phyloP scores from a whole-genome alignment of 2,329 filamentous ascomycete genomes.

The Paramyrothecium sp. region DNA sequence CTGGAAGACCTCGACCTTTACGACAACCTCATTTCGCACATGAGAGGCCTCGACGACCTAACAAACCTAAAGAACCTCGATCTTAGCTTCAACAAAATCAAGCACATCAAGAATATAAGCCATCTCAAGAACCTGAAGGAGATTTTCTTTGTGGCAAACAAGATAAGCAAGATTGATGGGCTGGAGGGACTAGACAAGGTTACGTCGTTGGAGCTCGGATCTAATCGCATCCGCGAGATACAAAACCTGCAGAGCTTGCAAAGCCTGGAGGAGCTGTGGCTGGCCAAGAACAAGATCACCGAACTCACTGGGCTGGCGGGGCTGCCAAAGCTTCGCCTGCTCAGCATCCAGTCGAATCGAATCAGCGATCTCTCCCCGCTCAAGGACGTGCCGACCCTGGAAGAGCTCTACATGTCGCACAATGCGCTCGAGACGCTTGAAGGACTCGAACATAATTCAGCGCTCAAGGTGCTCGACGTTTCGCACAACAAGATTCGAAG shows the following conservation, averaged over 20 bases:
- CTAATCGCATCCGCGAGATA: constrained; percentile 88
- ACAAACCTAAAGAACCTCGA: constrained; percentile 77
- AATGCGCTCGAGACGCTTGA: constrained; percentile 80
- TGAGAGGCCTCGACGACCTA: constrained; percentile 79
- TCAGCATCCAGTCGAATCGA: constrained; percentile 94
- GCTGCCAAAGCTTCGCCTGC: constrained; percentile 76
- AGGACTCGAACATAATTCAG: constrained; percentile 66
- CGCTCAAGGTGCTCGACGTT: constrained; percentile 80
- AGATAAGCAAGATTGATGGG: constrained; percentile 83
- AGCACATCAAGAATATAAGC: constrained; percentile 88
- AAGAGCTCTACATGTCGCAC: constrained; percentile 95
- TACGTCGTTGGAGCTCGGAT: constrained; percentile 84
- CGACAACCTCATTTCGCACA: constrained; percentile 89
- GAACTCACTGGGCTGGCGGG: constrained; percentile 74
- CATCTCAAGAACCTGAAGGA: constrained; percentile 78
- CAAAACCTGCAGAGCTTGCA: constrained; percentile 76
- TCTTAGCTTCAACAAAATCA: constrained; percentile 98
- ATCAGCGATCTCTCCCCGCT: constrained; percentile 78
- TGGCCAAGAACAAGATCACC: constrained; percentile 95
- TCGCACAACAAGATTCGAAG: constrained; percentile 82
- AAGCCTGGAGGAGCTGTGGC: constrained; percentile 85
- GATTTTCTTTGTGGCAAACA: constrained; percentile 92
- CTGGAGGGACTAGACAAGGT: constrained; percentile 73
- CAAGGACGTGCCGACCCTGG: constrained; percentile 69
- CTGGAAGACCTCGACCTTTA: constrained; percentile 90